Base-by-base conservation (phyloP, 345 rosid genomes). In the Leavenworthia alabamica region DNA sequence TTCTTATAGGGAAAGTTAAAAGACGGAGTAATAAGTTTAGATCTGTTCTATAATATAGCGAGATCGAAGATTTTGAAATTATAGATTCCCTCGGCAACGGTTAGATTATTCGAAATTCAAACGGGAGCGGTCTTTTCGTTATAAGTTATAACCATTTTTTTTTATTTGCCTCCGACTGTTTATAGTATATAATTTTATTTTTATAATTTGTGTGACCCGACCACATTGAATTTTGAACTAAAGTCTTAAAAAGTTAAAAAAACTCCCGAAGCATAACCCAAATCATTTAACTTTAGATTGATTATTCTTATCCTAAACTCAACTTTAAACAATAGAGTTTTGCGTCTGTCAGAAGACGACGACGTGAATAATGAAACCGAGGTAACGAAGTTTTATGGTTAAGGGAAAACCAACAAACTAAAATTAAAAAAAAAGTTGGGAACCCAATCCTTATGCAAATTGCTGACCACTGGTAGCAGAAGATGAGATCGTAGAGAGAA, bases 401-500 rank as follows among this genome's bases (percentile, higher is more conserved):
- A 47, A 9, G 53, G 16, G 14, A 43, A 42, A 32, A 53, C 35
- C 53, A 33, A 52, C 4, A 10, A 57, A 17, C 0, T 11, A 24
- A 58, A 37, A 56, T 2, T 8, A 14, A 24, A 16, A 42, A n/a
- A 42, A 26, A 42, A 26, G 10, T 8, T 32, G 37, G 47, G 49
- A 27, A 23, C 41, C 41, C 6, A 29, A 15, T 23, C 36, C 5
- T 27, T 46, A 70, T 45, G 67, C 74, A 22, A 28, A 70, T 23
- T 62, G 74, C 6, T 61, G 68, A 14, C 68, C 68, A 9, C 67
- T 62, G 29, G 64, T 68, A 7, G 90, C 52, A 52, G 85, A 74
- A 10, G 84, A 67, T 23, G 96, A 82, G 82, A 89, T 78, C 27
- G 71, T 79, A 0, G 96, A 45, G 36, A 93, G 94, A 47, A 93